These are phyloP conservation scores for Anthoceros angustus DNA, from an alignment of 225 moss, liverwort and hornwort genomes.

Conservation along the genomic window DNA sequence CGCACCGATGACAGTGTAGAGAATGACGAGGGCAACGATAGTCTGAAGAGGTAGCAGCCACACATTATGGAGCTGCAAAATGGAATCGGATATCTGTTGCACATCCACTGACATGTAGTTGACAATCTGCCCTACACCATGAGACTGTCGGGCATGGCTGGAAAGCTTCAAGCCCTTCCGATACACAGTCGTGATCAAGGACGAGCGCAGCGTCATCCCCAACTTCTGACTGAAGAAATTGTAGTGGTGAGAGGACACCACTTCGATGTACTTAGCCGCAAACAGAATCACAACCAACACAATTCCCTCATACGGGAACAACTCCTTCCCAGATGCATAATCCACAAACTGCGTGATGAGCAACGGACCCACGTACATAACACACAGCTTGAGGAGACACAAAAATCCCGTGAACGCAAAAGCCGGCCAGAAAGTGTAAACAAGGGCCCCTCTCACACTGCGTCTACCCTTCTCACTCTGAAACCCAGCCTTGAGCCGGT, in stretches of 20 bases:
- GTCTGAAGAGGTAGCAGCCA: slow-evolving; percentile 53
- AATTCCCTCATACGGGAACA: slow-evolving; percentile 29
- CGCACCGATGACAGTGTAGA: slow-evolving; percentile 34
- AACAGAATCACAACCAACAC: slow-evolving; percentile 38
- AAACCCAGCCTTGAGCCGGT: slow-evolving; percentile 22
- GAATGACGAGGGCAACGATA: slow-evolving; percentile 27
- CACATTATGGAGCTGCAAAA: slow-evolving; percentile 34
- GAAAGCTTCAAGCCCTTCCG: slow-evolving; percentile 43
- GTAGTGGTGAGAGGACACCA: slow-evolving; percentile 41
- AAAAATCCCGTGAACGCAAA: slow-evolving; percentile 38
- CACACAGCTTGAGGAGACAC: slow-evolving; percentile 28
- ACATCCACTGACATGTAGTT: slow-evolving; percentile 54
- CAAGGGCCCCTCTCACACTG: slow-evolving; percentile 21
- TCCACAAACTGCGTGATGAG: slow-evolving; percentile 40
- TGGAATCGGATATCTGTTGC: slow-evolving; percentile 37
- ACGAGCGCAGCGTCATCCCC: slow-evolving; percentile 40
- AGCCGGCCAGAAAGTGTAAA: slow-evolving; percentile 35
- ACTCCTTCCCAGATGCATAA: slow-evolving; percentile 27
- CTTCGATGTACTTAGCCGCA: slow-evolving; percentile 34
- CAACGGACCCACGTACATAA: slow-evolving; percentile 59
- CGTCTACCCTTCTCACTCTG: slow-evolving; percentile 13
- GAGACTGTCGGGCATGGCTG: slow-evolving; percentile 28
- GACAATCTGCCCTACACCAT: slow-evolving; percentile 38
- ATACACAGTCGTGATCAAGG: slow-evolving; percentile 37
- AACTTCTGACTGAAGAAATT: slow-evolving; percentile 39